Percentiles rank a stretch among this genome's conserved stretches.
These are phyloP conservation scores for Celoporthe dispersa DNA, from an alignment of 2,329 filamentous ascomycete species.

Conservation along the genomic window DNA sequence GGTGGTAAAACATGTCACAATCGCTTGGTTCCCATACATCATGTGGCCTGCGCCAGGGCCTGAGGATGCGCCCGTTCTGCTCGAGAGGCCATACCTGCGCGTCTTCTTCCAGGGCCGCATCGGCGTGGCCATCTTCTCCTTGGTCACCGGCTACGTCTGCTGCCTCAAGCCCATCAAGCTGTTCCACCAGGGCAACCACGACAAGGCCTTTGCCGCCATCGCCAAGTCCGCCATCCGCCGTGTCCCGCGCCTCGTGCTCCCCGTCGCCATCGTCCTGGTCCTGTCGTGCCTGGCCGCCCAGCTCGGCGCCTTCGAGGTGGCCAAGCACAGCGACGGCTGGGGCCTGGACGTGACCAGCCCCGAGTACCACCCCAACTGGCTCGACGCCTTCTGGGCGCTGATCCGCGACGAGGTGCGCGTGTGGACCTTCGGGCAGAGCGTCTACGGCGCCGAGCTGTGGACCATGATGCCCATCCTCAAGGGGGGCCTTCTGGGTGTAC, in stretches of 20 bases:
- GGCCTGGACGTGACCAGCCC: conserved; percentile 29
- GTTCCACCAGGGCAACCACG: conserved; percentile 27
- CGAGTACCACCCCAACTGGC: conserved; percentile 22
- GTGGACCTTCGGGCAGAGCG: conserved; percentile 25
- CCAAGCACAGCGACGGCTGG: conserved; percentile 26
- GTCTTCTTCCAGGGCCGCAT: conserved; percentile 30
- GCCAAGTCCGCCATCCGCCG: conserved; percentile 29
- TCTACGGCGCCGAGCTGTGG: conserved; percentile 30
- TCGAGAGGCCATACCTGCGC: conserved; percentile 27
- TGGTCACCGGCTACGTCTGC: conserved; percentile 29
- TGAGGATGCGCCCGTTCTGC: conserved; percentile 20
- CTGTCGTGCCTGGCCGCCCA: conserved; percentile 28
- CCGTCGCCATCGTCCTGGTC: conserved; percentile 27
- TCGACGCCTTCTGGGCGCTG: conserved; percentile 20
- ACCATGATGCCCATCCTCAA: conserved; percentile 31
- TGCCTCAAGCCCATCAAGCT: conserved; percentile 27
- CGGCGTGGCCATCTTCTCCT: conserved; percentile 30
- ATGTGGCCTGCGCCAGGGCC: conserved; percentile 27
- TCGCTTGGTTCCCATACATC: conserved; percentile 29
- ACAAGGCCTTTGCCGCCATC: conserved; percentile 29
- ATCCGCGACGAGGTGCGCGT: conserved; percentile 28
- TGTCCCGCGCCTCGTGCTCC: conserved; percentile 27
- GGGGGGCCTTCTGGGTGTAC: conserved; percentile 30
- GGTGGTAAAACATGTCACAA: conserved; percentile 28
- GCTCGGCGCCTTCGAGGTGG: conserved; percentile 27